Conservation (phyloP, 345 rosid genomes). For the Hibiscus trionum region DNA sequence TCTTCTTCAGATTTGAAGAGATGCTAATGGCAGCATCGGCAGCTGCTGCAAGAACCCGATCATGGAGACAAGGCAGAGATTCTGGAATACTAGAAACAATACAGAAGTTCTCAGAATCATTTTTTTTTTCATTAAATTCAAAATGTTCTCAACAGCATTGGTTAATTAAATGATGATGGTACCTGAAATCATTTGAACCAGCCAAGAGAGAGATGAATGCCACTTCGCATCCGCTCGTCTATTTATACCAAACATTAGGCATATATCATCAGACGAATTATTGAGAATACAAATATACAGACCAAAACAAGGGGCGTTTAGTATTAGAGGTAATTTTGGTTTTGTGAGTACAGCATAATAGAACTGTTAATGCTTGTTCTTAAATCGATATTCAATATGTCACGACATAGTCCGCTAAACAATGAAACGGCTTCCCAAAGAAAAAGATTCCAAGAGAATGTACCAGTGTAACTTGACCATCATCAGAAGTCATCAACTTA, state of each 20-base stretch:
- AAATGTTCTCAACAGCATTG: neutral
- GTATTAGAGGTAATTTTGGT: neutral
- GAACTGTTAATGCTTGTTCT: neutral
- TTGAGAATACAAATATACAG: neutral
- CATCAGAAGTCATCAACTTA: slow-evolving; percentile 33
- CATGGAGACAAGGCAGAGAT: slow-evolving; percentile 45
- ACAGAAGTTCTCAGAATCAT: slow-evolving; percentile 6
- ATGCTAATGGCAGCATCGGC: slow-evolving; percentile 29
- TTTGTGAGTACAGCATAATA: neutral
- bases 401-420: neutral
- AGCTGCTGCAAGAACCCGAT: slow-evolving; percentile 42
- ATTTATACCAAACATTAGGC: slow-evolving; percentile 5
- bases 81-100: slow-evolving; percentile 36
- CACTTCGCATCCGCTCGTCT: slow-evolving; percentile 49
- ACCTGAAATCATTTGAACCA: slow-evolving; percentile 36
- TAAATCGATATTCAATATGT: neutral
- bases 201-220: slow-evolving; percentile 37
- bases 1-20: slow-evolving; percentile 29
- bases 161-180: slow-evolving; percentile 6
- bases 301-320: neutral
- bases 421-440: neutral
- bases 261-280: slow-evolving; percentile 4
- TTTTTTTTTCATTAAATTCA: neutral
- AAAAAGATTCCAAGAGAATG: neutral
- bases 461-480: slow-evolving; percentile 38